Evolutionary conservation across 169 alveolate species (phyloP).

Genomic region (Plasmodium yoelii): DNA sequence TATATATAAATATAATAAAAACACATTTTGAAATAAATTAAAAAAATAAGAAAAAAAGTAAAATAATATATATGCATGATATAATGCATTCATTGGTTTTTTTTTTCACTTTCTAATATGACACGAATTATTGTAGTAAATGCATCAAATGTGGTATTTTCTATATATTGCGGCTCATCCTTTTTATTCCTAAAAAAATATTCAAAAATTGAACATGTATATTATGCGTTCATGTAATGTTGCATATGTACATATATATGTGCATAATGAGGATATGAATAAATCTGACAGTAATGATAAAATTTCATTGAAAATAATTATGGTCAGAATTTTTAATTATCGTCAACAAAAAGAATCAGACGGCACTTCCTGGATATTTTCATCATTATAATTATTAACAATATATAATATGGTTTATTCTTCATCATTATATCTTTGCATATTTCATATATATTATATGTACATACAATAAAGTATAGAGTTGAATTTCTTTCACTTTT

Average conservation of each 20-base stretch:
- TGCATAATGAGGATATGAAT: background rate
- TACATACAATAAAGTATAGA: background rate
- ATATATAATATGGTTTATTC: constrained; percentile 28
- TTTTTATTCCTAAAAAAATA: too few species aligned
- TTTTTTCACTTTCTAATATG: too few species aligned
- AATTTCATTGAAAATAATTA: constrained; percentile 58
- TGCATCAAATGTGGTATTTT: too few species aligned
- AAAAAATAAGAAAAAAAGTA: too few species aligned
- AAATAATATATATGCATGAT: too few species aligned
- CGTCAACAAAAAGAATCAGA: constrained; percentile 72
- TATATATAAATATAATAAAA: too few species aligned
- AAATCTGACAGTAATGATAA: too few species aligned
- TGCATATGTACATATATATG: background rate
- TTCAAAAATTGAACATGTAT: background rate
- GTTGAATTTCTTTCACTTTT: background rate
- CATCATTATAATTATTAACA: constrained; percentile 76
- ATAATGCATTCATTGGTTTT: too few species aligned
- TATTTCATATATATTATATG: background rate
- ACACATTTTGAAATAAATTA: too few species aligned
- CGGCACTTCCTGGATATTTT: constrained; percentile 77
- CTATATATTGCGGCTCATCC: too few species aligned
- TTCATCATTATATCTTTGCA: background rate
- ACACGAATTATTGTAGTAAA: too few species aligned
- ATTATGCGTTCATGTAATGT: background rate
- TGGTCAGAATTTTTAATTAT: constrained; percentile 40